Conservation (phyloP, 108 stramenopile species). For the Nitzschia sp. region DNA sequence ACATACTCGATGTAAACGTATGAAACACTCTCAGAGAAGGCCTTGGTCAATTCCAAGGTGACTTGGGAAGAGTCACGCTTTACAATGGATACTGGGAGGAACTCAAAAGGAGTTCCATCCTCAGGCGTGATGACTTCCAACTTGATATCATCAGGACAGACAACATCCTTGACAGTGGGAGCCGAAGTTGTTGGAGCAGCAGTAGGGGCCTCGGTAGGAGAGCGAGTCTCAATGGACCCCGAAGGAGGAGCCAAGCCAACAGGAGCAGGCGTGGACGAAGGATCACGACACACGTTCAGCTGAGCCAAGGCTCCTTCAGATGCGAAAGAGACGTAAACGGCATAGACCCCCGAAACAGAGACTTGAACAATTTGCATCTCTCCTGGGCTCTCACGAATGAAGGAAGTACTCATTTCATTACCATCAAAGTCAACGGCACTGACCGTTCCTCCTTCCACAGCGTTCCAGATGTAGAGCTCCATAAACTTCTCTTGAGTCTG, state of each 20-base stretch:
- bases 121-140: background rate
- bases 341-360: background rate
- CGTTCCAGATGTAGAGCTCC: conserved; percentile 2
- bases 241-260: background rate
- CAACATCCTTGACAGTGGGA: background rate
- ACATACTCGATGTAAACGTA: background rate
- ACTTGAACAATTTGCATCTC: background rate
- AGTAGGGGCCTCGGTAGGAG: conserved; percentile 4
- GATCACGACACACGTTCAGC: conserved; percentile 8
- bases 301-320: background rate
- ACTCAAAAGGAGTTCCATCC: background rate
- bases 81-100: background rate
- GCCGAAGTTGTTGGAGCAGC: background rate
- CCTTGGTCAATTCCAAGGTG: background rate
- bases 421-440: background rate
- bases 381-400: background rate
- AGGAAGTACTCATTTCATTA: background rate
- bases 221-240: background rate
- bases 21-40: background rate
- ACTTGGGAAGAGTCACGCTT: background rate
- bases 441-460: background rate
- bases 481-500: conserved; percentile 1
- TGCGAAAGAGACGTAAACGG: background rate
- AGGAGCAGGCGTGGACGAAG: conserved; percentile 1
- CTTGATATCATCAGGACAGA: conserved; percentile 2